Conservation (phyloP, 441 rosid genomes). For the Populus trichocarpa region DNA sequence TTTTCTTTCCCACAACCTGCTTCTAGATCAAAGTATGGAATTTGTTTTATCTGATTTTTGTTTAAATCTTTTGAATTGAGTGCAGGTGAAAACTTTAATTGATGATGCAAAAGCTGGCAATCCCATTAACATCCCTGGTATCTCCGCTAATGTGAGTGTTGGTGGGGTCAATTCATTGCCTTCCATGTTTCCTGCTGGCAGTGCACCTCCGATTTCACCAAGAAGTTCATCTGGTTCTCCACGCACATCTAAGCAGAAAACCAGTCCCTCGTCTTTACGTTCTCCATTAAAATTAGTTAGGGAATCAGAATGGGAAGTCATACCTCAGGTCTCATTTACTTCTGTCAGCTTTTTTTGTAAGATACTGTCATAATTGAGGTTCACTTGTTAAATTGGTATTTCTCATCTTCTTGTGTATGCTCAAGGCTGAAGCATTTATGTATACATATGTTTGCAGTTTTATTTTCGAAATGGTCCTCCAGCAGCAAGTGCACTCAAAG, state of each 20-base stretch:
- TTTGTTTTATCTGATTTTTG: conserved; percentile 5
- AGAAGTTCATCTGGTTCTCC: conserved; percentile 89
- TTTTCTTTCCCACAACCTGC: neutral
- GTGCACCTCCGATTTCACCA: conserved; percentile 95
- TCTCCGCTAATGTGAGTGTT: conserved; percentile 39
- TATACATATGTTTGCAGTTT: conserved; percentile 51
- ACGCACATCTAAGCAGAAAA: conserved; percentile 65
- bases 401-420: conserved; percentile 1
- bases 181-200: conserved; percentile 88
- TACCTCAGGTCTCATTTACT: conserved; percentile 73
- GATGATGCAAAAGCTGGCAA: conserved; percentile 67
- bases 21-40: neutral
- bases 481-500: conserved; percentile 76
- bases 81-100: conserved; percentile 66
- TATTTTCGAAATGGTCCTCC: conserved; percentile 93
- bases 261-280: conserved; percentile 68
- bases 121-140: conserved; percentile 52
- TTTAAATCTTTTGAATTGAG: conserved; percentile 5
- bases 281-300: conserved; percentile 67
- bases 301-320: conserved; percentile 71
- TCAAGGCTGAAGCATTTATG: conserved; percentile 1
- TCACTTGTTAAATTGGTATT: conserved; percentile 5
- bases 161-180: conserved; percentile 53
- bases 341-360: conserved; percentile 19
- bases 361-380: conserved; percentile 17